A percentile compares a stretch with the other conserved stretches of the same genome.
Conservation (phyloP, 768 basidiomycete genomes). For the Russula abietina region DNA sequence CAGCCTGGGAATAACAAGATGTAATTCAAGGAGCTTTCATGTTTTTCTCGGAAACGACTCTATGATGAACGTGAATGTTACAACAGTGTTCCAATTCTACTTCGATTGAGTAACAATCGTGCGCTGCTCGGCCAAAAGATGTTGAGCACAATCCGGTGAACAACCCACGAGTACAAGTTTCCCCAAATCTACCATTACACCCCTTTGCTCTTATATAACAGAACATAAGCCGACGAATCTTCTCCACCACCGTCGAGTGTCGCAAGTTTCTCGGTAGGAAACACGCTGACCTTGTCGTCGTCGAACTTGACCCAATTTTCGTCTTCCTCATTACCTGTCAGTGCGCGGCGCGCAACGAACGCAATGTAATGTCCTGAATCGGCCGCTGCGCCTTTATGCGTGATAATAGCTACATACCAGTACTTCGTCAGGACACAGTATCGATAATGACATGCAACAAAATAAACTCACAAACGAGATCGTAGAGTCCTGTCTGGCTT, state of each 20-base stretch:
- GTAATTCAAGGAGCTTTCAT: too few species aligned
- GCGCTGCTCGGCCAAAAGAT: neutral
- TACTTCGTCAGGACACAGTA: neutral
- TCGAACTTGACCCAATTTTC: slow-evolving; percentile 96
- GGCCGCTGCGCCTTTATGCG: slow-evolving; percentile 93
- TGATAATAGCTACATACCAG: slow-evolving; percentile 68
- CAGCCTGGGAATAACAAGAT: too few species aligned
- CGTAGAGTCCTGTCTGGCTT: slow-evolving; percentile 80
- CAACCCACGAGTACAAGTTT: slow-evolving; percentile 3
- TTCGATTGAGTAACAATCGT: neutral
- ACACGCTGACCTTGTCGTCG: slow-evolving; percentile 87
- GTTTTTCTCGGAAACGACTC: neutral
- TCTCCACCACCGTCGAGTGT: slow-evolving; percentile 89
- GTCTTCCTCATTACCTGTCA: slow-evolving; percentile 47
- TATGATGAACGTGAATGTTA: neutral
- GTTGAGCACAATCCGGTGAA: slow-evolving; percentile 8
- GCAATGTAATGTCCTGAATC: slow-evolving; percentile 96
- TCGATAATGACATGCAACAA: slow-evolving; percentile 3
- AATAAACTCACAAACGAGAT: slow-evolving; percentile 69
- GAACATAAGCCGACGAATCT: slow-evolving; percentile 83
- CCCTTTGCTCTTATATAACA: slow-evolving; percentile 70
- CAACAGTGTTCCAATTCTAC: neutral
- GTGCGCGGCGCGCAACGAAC: slow-evolving; percentile 43
- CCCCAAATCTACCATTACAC: slow-evolving; percentile 21
- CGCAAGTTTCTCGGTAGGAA: slow-evolving; percentile 76